A percentile compares a stretch with the other conserved stretches of the same genome.
phyloP scores from a whole-genome alignment of 164 flowering plant genomes.

The Aristolochia contorta region DNA sequence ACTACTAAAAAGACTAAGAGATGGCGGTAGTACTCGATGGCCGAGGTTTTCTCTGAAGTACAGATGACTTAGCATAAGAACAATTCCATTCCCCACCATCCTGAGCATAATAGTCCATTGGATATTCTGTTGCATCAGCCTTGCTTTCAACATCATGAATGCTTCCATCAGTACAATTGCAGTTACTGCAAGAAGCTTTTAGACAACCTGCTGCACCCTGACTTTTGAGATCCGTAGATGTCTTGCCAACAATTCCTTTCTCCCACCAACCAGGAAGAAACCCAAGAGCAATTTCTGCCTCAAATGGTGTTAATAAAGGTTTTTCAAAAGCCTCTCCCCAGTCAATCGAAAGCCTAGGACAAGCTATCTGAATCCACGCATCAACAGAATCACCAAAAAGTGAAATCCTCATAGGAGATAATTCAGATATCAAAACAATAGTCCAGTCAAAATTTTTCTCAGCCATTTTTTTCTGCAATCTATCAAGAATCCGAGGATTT shows the following conservation, averaged over 20 bases:
- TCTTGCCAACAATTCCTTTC: constrained; percentile 13
- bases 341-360: constrained; percentile 90
- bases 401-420: constrained; percentile 58
- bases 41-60: constrained; percentile 21
- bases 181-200: constrained; percentile 24
- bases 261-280: constrained; percentile 90
- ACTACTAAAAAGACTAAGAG: too few species aligned
- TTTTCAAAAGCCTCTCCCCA: constrained; percentile 92
- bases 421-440: constrained; percentile 78
- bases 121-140: constrained; percentile 39
- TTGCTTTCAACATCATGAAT: constrained; percentile 6
- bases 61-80: constrained; percentile 50
- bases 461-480: constrained; percentile 61
- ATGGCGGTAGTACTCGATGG: constrained; percentile 11
- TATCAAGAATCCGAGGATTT: constrained; percentile 65
- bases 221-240: background rate
- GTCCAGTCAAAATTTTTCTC: constrained; percentile 56
- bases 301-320: constrained; percentile 84
- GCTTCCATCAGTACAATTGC: constrained; percentile 14
- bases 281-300: constrained; percentile 91
- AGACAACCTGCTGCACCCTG: constrained; percentile 6
- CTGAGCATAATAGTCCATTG: constrained; percentile 97
- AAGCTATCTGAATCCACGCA: constrained; percentile 98
- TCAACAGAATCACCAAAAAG: constrained; percentile 83
- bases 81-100: constrained; percentile 98